Evolutionary conservation across 306 rosid genomes (phyloP), one percentile per base, ranked within the genome.

Genomic region (Gynostemma pentaphyllum): DNA sequence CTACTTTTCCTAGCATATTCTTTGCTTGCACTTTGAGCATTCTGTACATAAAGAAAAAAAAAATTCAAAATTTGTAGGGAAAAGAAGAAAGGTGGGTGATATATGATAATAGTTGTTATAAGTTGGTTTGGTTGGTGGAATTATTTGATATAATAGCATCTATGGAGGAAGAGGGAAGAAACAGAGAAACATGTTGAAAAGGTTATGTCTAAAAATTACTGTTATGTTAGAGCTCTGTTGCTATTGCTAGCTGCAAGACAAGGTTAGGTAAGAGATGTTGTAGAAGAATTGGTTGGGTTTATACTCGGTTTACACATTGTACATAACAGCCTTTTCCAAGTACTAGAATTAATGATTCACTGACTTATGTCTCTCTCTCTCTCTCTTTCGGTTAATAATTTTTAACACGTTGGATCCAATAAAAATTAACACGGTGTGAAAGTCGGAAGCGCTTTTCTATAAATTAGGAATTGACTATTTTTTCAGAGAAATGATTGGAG

Each of bases 21-120:
- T 76, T 82, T 92, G 87, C 96, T 78, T 82, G 48, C 72, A 13
- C 69, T 75, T 51, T 76, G 50, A 78, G 54, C 80, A 68, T 73
- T 11, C 79, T 83, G 95, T 87, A 81, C 79, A 85, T 75, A 87
- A 12, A 66, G 60, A 67, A 75, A 72, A 77, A 66, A 63, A 67
- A 75, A 72, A 77, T 39, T 24, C 50, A 61, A 41, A 27, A 61
- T 40, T 40, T 24, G 50, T 23, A 65, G 51, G 51, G 59, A 16
- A 26, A 44, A 44, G 40, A 47, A 79, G 72, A 24, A 56, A 7
- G 34, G 32, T 22, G 21, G 63, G 71, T 77, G 71, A 71, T 78
- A 78, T 77, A 84, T 79, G 74, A 73, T 24, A 2, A 72, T 61
- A 71, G 80, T 76, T 70, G 83, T 68, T 67, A 62, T 72, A 18